phyloP scores from a whole-genome alignment of 805 yeast genomes.

The Suhomyces pyralidae region DNA sequence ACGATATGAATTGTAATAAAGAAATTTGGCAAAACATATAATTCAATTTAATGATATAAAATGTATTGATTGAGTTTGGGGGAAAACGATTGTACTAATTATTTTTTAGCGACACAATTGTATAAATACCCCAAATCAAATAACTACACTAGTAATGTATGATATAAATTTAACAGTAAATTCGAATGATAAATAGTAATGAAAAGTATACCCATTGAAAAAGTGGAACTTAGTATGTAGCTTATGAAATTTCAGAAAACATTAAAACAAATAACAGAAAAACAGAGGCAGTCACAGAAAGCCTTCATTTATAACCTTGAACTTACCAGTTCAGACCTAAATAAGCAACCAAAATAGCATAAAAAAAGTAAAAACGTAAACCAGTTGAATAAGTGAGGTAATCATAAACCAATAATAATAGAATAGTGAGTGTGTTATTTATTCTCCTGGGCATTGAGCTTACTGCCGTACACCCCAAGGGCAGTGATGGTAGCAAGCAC shows the following conservation, averaged over 20 bases:
- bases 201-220: too few relatives aligned
- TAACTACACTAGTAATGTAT: background rate
- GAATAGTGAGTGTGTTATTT: too few relatives aligned
- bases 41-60: too few relatives aligned
- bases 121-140: too few relatives aligned
- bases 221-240: background rate
- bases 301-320: background rate
- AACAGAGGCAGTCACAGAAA: background rate
- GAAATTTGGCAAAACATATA: too few relatives aligned
- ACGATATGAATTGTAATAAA: too few relatives aligned
- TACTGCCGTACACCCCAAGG: slow-evolving; percentile 36
- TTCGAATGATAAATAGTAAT: background rate
- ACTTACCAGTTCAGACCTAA: background rate
- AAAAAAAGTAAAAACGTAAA: background rate
- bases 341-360: background rate
- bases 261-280: background rate
- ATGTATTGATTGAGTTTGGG: too few relatives aligned
- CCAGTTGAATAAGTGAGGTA: background rate
- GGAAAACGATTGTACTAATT: too few relatives aligned
- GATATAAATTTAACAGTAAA: too few relatives aligned
- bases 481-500: slow-evolving; percentile 31
- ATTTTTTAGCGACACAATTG: too few relatives aligned
- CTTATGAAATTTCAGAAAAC: background rate
- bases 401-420: too few relatives aligned
- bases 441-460: slow-evolving; percentile 2